These are phyloP conservation scores for Meira miltonrushii DNA, from an alignment of 1,284 basidiomycete genomes.

Conservation along the genomic window DNA sequence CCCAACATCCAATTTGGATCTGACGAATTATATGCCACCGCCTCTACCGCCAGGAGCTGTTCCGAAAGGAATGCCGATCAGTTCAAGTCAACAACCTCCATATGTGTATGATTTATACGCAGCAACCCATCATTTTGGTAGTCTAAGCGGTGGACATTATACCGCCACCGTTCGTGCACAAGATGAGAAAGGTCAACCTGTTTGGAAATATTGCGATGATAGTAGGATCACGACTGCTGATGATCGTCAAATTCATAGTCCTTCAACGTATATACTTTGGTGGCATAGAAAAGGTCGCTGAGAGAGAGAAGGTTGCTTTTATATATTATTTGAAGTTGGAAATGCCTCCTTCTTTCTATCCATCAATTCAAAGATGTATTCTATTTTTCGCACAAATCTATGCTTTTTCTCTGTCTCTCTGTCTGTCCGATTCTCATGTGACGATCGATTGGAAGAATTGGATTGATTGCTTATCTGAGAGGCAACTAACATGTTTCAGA, in stretches of 20 bases:
- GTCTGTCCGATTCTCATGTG: no score
- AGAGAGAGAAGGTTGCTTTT: no score
- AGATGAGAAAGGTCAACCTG: constrained; percentile 9
- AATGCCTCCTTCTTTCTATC: no score
- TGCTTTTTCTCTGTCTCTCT: no score
- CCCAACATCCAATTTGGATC: constrained; percentile 71
- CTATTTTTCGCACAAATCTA: no score
- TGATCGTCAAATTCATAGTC: constrained; percentile 29
- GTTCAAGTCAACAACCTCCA: constrained; percentile 42
- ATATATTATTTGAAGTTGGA: no score
- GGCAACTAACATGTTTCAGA: no score
- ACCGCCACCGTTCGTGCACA: constrained; percentile 45
- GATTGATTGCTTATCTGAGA: no score
- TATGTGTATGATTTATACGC: constrained; percentile 55
- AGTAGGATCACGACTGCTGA: constrained; percentile 29
- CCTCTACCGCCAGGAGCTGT: constrained; percentile 39
- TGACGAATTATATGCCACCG: constrained; percentile 83
- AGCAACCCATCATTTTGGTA: constrained; percentile 53
- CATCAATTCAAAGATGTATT: no score
- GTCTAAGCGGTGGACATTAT: constrained; percentile 31
- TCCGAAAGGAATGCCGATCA: constrained; percentile 19
- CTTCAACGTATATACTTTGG: constrained; percentile 8
- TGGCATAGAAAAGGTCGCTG: not conserved
- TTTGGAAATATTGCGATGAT: constrained; percentile 51
- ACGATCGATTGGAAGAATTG: no score